Evolutionary conservation across 257 asterid species (phyloP).

Genomic region (Solanum chilense): DNA sequence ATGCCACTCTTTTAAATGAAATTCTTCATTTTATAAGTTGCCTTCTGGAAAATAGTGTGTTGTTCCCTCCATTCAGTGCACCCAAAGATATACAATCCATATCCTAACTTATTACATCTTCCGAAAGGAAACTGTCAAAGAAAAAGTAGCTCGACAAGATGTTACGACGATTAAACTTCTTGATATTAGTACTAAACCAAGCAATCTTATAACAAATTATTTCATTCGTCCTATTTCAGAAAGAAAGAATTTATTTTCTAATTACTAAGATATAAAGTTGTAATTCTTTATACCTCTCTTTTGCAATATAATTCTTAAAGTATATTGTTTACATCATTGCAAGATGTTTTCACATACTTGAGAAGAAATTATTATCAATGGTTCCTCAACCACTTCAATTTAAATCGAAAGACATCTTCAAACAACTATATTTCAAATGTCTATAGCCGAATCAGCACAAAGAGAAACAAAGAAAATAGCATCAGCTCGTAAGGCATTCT

Average conservation of each 20-base stretch:
- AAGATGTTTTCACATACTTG: slow-evolving; percentile 85
- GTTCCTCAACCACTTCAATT: slow-evolving; percentile 91
- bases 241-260: not conserved
- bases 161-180: not conserved
- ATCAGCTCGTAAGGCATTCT: not conserved
- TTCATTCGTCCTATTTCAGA: slow-evolving; percentile 17
- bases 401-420: slow-evolving; percentile 67
- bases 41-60: too few relatives aligned
- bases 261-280: not conserved
- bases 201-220: slow-evolving; percentile 77
- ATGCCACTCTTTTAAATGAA: slow-evolving; percentile 97
- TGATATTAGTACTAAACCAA: slow-evolving; percentile 18
- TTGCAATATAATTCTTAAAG: not conserved
- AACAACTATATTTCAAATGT: not conserved
- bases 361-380: slow-evolving; percentile 80
- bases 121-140: slow-evolving; percentile 14
- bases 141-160: slow-evolving; percentile 17
- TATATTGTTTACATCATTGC: slow-evolving; percentile 13
- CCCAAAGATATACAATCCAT: too few relatives aligned
- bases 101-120: too few relatives aligned
- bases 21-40: too few relatives aligned
- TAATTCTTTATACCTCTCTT: not conserved
- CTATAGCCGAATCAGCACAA: not conserved
- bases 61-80: too few relatives aligned
- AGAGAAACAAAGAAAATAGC: not conserved